Base-by-base conservation (phyloP, 768 basidiomycete species). In the Saitozyma podzolica region DNA sequence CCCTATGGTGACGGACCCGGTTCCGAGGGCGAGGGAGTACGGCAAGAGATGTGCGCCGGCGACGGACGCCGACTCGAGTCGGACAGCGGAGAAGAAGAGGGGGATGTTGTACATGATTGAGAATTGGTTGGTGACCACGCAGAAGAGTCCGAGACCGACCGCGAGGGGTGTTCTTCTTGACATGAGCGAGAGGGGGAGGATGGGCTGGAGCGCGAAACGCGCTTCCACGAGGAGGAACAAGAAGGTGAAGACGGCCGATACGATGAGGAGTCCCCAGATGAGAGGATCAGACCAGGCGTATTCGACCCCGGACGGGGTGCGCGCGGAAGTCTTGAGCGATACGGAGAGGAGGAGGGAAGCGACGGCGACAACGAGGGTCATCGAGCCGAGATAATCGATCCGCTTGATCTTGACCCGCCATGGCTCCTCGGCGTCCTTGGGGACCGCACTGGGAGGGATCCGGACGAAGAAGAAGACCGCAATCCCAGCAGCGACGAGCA, bases 31-130 rank as follows among this genome's bases (percentile, higher is more conserved):
- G 65, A 90, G 80, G 42, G 91, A 91, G 80, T 95, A 93, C 20
- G 94, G 92, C 43, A 98, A 81, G 19, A 99, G 81, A 81, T 94
- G 94, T 10, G 66, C 64, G 87, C 92, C 92, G 58, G 93, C 84
- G 62, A 84, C 82, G 50, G 88, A 85, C 20, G 92, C 84, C 13
- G 85, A 85, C 61, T 83, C 82, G 37, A 90, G 80, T 71, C 86
- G 84, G 43, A 92, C 92, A 17, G 90, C 88, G 62, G 89, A 86
- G 75, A 92, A 95, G 81, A 90, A 95, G 85, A 95, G 78, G 7
- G 92, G 92, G 37, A 90, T 83, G 75, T 91, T 93, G 78, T 93
- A 94, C 19, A 96, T 83, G 37, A 72, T 59, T 16, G 72, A 69
- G 54, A 76, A 77, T 58, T 75, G 70, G 43, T 69, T 65, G 50